Base-by-base conservation (phyloP, 2,329 filamentous ascomycete species). In the Seiridium unicorne region DNA sequence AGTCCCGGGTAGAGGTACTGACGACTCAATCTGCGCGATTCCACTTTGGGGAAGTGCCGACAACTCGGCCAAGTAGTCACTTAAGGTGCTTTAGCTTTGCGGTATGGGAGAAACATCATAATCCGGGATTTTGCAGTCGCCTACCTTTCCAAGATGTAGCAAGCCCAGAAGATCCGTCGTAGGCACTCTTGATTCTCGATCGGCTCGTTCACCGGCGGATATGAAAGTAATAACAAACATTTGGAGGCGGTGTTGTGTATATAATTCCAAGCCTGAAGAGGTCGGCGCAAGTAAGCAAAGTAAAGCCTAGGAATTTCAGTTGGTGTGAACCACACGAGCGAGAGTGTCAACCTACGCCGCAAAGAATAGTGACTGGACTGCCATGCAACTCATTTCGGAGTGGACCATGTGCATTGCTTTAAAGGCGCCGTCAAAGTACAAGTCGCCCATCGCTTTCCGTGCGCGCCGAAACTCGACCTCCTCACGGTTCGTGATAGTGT, bases 121-220 rank as follows among this genome's bases (percentile, higher is more conserved):
- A 26, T 26, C 18, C 18, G 18, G 18, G 18, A 26, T 26, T 26
- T 26, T 26, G 18, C 18, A 26, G 18, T 26, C 32, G 5, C 42
- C 5, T 44, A 78, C 80, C 79, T 82, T 66, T 84, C 81, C 0
- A 84, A 72, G 9, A 84, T 81, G 58, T 83, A 84, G 60, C 81
- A 83, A 0, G 81, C 79, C 81, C 81, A 84, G 62, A 84, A 84
- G 57, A 83, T 82, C 1, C 81, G 72, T 11, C 78, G 71, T 0
- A 82, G 76, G 3, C 81, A 78, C 64, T 84, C 81, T 44, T 76
- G 70, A 3, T 80, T 77, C 61, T 81, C 76, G 0, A 66, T 63
- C 0, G 69, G 69, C 36, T 74, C 72, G 7, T 69, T 71, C 3
- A 64, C 68, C 0, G 70, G 68, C 2, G 73, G 72, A 51, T 82